A percentile compares a stretch with the other conserved stretches of the same genome.
These are phyloP conservation scores for Leccinum angustisporum DNA, from an alignment of 1,284 basidiomycete species.

Conservation along the genomic window DNA sequence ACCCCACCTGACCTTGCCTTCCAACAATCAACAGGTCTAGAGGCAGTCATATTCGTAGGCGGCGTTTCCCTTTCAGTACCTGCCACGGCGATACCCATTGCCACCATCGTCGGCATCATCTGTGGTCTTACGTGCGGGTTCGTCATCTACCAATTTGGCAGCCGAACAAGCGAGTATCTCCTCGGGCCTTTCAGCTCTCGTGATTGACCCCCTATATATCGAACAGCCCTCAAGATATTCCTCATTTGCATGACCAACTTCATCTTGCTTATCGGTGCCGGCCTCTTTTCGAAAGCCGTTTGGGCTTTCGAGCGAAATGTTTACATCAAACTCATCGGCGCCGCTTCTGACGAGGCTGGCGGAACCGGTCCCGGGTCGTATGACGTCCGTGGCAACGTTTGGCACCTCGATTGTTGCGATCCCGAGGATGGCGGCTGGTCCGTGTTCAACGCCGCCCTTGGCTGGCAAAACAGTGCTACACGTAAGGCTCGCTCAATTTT, in stretches of 20 bases:
- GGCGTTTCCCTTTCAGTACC: slow-evolving; percentile 84
- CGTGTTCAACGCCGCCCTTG: slow-evolving; percentile 74
- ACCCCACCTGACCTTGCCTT: not conserved
- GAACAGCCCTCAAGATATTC: slow-evolving; percentile 72
- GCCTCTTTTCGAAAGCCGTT: slow-evolving; percentile 76
- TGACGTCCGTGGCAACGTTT: slow-evolving; percentile 77
- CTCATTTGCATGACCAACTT: slow-evolving; percentile 87
- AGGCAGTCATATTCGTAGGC: slow-evolving; percentile 91
- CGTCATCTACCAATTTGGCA: slow-evolving; percentile 75
- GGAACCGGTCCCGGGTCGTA: slow-evolving; percentile 84
- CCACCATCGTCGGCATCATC: slow-evolving; percentile 80
- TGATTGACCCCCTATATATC: not conserved
- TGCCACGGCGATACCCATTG: slow-evolving; percentile 84
- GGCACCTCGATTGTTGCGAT: slow-evolving; percentile 85
- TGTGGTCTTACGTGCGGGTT: slow-evolving; percentile 70
- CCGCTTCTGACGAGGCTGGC: slow-evolving; percentile 71
- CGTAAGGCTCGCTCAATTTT: slow-evolving; percentile 34
- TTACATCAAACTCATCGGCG: slow-evolving; percentile 72
- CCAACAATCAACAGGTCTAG: slow-evolving; percentile 53
- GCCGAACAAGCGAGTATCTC: slow-evolving; percentile 57
- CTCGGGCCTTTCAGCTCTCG: not conserved
- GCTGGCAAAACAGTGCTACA: slow-evolving; percentile 74
- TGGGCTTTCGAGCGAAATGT: slow-evolving; percentile 70
- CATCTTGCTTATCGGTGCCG: slow-evolving; percentile 88
- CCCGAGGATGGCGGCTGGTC: slow-evolving; percentile 69